Base-by-base conservation (phyloP, 75 land plant species). In the Isoetes taiwanensis region DNA sequence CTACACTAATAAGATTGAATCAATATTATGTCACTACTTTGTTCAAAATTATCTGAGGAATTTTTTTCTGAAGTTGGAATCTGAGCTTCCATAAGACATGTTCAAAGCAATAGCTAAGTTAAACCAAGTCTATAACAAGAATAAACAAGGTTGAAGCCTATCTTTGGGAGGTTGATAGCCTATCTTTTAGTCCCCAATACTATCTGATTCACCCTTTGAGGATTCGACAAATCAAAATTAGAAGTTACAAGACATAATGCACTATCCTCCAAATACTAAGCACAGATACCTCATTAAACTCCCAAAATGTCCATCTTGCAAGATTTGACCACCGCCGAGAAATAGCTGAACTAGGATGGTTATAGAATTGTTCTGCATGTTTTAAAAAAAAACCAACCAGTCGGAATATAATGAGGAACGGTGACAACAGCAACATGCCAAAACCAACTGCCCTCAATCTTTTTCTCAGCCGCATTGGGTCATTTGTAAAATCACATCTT, bases 301-400 rank as follows among this genome's bases (percentile, higher is more conserved):
- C 99, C 37, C 99, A 72, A 59, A 94, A 80, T 0, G 80, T 89
- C 99, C 99, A 94, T 63, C 65, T 94, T n/a, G 99, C 78, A 59
- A 94, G 67, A 64, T 81, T 94, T 32, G 99, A 88, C 99, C 99
- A 94, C 61, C 90, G 83, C 8, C 96, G 70, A 28, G 96, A 88
- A 54, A 77, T 75, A 39, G 86, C 96, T 12, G 84, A 67, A 34
- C 83, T 79, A 46, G 96, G 99, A 61, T 88, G 82, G 53, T 88
- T 77, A 61, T 94, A 94, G 56, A 94, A 88, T 53, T 88, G 84
- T 61, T 94, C 99, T 48, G 99, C 99, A 72, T 94, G 86, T 61
- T 78, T 73, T 52, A 94, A 56, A 64, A 88, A 88, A 62, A 84
- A 76, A 57, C 77, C 84, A 14, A 84, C 86, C 43, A 94, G 55